Conservation (phyloP, 352 stramenopile genomes). For the Phytophthora ramorum region DNA sequence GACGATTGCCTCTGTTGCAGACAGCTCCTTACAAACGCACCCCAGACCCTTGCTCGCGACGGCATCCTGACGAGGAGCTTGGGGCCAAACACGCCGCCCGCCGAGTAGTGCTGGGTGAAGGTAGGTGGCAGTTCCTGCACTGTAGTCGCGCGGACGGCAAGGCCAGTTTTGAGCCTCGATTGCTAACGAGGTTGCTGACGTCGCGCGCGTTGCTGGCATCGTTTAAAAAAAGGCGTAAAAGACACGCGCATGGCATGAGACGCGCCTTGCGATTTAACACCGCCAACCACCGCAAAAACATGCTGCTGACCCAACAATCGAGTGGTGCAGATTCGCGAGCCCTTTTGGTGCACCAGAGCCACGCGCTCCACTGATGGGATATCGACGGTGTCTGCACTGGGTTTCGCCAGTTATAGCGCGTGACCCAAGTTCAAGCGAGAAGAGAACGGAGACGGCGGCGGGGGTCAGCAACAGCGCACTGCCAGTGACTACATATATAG, state of each 20-base stretch:
- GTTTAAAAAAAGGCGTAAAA: constrained; percentile 9
- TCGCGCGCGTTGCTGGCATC: constrained; percentile 9
- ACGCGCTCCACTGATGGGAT: constrained; percentile 18
- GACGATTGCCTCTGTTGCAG: too few species aligned
- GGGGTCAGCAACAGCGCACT: too few species aligned
- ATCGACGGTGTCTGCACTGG: not conserved
- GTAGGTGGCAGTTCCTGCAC: too few species aligned
- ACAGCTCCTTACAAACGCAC: too few species aligned
- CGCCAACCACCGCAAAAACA: constrained; percentile 12
- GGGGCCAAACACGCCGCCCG: not conserved
- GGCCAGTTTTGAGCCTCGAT: constrained; percentile 1
- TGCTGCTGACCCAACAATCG: constrained; percentile 8
- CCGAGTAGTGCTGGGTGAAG: not conserved
- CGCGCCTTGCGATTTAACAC: constrained; percentile 25
- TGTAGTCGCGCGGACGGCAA: not conserved
- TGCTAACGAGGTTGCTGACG: constrained; percentile 17
- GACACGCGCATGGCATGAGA: constrained; percentile 22
- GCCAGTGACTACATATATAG: too few species aligned
- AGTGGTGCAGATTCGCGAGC: constrained; percentile 4
- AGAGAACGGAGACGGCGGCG: not conserved
- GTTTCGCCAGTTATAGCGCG: constrained; percentile 16
- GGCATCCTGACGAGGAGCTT: not conserved
- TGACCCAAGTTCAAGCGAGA: constrained; percentile 20
- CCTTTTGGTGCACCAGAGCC: constrained; percentile 15
- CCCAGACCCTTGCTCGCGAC: too few species aligned